Evolutionary conservation across 139 green algal species (phyloP), one percentile per base, ranked within the genome.

Genomic region (Chlorella sp.): DNA sequence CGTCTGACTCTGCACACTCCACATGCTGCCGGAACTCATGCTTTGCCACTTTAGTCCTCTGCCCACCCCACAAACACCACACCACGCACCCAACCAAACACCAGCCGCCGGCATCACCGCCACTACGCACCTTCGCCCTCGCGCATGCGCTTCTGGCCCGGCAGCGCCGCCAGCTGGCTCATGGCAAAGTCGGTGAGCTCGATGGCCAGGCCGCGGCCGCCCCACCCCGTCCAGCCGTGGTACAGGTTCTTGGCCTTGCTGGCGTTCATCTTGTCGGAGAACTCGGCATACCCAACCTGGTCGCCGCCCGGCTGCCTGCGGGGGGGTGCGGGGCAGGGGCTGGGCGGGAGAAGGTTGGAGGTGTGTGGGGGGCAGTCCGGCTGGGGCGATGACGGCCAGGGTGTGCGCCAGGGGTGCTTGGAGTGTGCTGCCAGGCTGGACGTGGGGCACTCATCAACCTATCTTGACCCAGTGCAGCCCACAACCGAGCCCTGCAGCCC

Each of bases 191-290:
- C 62, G 62, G n/a, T 83, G 62, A 74, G 63, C 36, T 74, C 62
- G 38, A 83, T 74, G 26, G 39, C n/a, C 36, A 83, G 62, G 26
- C 78, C 78, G 18, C 78, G 62, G 4, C 78, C 78, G 62, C 78
- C 78, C 76, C 76, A 82, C 32, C 76, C 76, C 4, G 51, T 67
- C 78, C 78, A 74, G 26, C 78, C 78, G 34, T 83, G 78, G 38
- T 83, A 83, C 39, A 74, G 57, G 63, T 83, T 83, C 62, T 60
- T 74, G 39, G 78, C 78, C 39, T 83, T 83, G 38, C 34, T 60
- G 36, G 78, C 78, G n/a, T 70, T 83, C 62, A 83, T 74, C 78
- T 83, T 83, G 78, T 83, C 78, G 5, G 62, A 55, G 32, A 85
- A 85, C n/a, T 85, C 80, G 44, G 36, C 80, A 20, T 76, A 85